Conservation (phyloP, 1,284 basidiomycete genomes). For the Coniferiporia sulphurascens region DNA sequence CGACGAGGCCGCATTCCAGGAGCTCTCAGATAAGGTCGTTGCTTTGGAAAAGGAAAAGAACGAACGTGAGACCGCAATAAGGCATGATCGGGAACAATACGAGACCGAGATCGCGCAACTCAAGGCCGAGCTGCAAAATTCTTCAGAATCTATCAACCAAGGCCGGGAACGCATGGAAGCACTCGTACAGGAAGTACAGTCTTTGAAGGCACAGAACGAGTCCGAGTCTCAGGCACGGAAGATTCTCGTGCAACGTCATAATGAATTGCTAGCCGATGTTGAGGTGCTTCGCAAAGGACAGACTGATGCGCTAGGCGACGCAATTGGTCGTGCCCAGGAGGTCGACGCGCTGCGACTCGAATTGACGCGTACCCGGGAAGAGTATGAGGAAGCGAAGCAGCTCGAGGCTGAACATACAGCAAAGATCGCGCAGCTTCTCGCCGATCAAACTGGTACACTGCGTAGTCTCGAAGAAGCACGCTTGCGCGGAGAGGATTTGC, state of each 20-base stretch:
- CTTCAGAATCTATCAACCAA: constrained; percentile 32
- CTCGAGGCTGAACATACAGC: constrained; percentile 62
- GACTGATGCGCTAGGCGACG: constrained; percentile 61
- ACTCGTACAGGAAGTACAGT: constrained; percentile 60
- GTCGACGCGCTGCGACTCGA: constrained; percentile 69
- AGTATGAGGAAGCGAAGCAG: constrained; percentile 69
- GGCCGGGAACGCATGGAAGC: constrained; percentile 48
- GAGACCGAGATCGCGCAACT: constrained; percentile 54
- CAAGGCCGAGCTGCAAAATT: constrained; percentile 37
- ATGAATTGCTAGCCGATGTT: constrained; percentile 55
- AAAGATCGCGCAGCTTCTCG: constrained; percentile 61
- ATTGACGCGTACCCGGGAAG: constrained; percentile 53
- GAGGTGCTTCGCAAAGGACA: constrained; percentile 56
- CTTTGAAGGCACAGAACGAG: constrained; percentile 58
- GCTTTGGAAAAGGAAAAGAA: constrained; percentile 47
- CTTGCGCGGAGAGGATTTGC: constrained; percentile 64
- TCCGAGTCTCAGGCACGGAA: constrained; percentile 52
- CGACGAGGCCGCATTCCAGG: constrained; percentile 65
- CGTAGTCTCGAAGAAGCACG: constrained; percentile 72
- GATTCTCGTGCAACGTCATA: constrained; percentile 63
- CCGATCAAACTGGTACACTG: constrained; percentile 67
- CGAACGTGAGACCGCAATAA: constrained; percentile 48
- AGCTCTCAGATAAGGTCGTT: constrained; percentile 59
- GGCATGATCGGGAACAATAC: constrained; percentile 48
- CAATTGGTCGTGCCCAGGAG: constrained; percentile 56